Evolutionary conservation across 139 green algal species (phyloP), one percentile per base, ranked within the genome.

Genomic region (Chlamydomonas schloesseri): DNA sequence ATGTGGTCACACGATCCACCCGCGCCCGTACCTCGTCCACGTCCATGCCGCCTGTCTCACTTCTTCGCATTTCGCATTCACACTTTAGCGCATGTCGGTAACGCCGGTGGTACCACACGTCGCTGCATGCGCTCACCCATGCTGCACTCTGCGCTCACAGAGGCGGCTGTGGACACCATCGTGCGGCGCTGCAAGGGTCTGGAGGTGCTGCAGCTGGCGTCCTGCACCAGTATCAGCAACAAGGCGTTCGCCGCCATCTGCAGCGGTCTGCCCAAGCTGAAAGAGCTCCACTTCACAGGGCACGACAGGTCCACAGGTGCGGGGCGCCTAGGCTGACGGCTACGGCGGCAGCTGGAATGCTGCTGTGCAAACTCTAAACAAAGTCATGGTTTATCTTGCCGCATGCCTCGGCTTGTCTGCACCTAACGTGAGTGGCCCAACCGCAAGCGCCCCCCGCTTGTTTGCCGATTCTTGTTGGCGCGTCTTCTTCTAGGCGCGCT

Each of bases 131-230:
- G 42, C 55, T 11, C 21, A 23, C 55, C 20, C 55, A 23, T 2
- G 10, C 60, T 24, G 1, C 60, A 5, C 15, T 24, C 60, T 71
- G 29, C 29, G 3, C 20, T 14, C 62, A 13, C n/a, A 71, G 64
- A 71, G 1, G 13, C 29, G 10, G 64, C n/a, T 3, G n/a, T 71
- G 29, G 13, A 28, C n/a, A 2, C 2, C 64, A 71, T 71, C n/a
- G 64, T 11, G n/a, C 29, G 29, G 6, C 64, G 64, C 64, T 71
- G 64, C 29, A 29, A 29, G 26, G 42, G 42, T n/a, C 64, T 71
- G 64, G n/a, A 37, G 64, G 64, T 71, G 64, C 64, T 71, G 64
- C 64, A 71, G 64, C 64, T 71, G n/a, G 64, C 29, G 64, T 42
- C 64, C 2, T 71, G 64, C n/a, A 37, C 14, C n/a, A 11, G 2